Evolutionary conservation across 139 green algal species (phyloP), one percentile per base, ranked within the genome.

Genomic region (Picocystis salinarum): DNA sequence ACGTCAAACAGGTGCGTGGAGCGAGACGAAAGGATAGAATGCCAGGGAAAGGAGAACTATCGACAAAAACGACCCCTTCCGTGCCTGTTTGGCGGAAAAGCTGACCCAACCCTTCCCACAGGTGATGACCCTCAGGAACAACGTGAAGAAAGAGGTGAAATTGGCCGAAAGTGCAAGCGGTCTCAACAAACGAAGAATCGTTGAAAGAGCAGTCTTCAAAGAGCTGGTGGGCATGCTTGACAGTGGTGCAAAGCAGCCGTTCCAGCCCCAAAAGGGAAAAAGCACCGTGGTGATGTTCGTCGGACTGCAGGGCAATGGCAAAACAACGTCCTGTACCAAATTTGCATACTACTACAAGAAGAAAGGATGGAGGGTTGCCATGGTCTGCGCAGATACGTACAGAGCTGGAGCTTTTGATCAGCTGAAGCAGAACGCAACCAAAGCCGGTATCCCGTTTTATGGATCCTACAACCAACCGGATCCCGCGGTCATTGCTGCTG

Each of bases 381-480:
- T 99, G 52, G 82, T 97, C 11, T 99, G 89, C 57, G 89, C 89
- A 3, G 89, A 99, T 58, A 97, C 89, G 24, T 99, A 92, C 66
- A 74, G 87, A 26, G 87, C 86, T 13, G 82, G 82, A 52, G 79
- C 80, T 12, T 92, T 87, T 48, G 88, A 99, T 55, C 89, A 99
- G 75, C 71, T 99, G 11, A 95, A 98, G 71, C 87, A 98, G 71
- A 97, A 97, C 48, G 79, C 84, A 2, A 93, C 87, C 47, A 95
- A 95, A 57, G 80, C 79, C 28, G 24, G 25, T 30, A 82, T 91
- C 34, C 82, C 80, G 23, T 91, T 83, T 45, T 91, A 81, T 45
- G 83, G 82, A 37, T 77, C 52, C 51, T 96, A 96, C 68, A 85
- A 62, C 23, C 82, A 95, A 56, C 95, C 79, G 1, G 89, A 99